Conservation (phyloP, 345 rosid species). For the Salix viminalis region DNA sequence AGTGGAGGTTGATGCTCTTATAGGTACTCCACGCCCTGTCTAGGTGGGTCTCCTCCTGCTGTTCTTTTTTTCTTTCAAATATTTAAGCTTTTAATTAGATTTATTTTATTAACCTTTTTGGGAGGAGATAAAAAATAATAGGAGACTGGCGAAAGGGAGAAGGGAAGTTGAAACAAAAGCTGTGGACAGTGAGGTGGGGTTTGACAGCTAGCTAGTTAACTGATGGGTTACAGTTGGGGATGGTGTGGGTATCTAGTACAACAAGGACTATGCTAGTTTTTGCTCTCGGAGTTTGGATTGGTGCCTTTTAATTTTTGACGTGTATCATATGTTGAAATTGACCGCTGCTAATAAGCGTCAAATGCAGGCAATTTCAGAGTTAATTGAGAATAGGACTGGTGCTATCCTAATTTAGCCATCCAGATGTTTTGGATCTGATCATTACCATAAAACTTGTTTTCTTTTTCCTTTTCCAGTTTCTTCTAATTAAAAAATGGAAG, state of each 20-base stretch:
- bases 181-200: too few relatives aligned
- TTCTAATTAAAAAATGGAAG: too few relatives aligned
- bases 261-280: neutral
- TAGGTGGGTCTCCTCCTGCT: conserved; percentile 1
- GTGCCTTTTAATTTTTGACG: neutral
- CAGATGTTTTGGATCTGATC: too few relatives aligned
- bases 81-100: neutral
- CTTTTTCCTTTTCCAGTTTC: too few relatives aligned
- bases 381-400: too few relatives aligned
- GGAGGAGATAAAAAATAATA: neutral
- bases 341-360: too few relatives aligned
- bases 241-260: neutral
- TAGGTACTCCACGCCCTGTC: conserved; percentile 18
- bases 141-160: too few relatives aligned
- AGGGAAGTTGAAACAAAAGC: neutral
- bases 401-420: too few relatives aligned
- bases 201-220: neutral
- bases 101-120: neutral
- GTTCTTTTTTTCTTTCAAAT: neutral
- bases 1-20: conserved; percentile 20
- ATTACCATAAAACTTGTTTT: too few relatives aligned
- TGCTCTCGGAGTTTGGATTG: neutral
- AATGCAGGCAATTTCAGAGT: too few relatives aligned
- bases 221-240: neutral
- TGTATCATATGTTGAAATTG: too few relatives aligned